These are phyloP conservation scores for Ettlia oleoabundans DNA, from an alignment of 139 green algal genomes.

Conservation along the genomic window DNA sequence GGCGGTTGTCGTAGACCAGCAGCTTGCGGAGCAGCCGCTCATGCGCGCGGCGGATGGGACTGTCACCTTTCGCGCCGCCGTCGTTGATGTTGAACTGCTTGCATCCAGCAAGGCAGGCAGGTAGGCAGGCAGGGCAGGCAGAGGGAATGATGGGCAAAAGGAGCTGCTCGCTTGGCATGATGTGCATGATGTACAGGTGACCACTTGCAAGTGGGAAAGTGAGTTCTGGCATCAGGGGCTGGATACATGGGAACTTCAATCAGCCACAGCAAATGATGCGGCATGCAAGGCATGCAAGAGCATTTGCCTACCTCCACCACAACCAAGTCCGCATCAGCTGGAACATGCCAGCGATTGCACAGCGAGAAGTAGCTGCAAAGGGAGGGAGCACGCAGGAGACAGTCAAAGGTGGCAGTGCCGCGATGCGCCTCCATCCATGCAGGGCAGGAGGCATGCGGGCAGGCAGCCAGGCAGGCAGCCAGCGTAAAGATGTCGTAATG, in stretches of 20 bases:
- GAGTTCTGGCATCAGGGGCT: too few species aligned
- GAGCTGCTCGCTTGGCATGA: too few species aligned
- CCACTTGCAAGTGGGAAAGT: too few species aligned
- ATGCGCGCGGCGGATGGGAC: not conserved
- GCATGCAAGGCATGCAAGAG: not conserved
- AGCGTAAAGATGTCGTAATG: too few species aligned
- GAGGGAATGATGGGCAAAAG: not conserved
- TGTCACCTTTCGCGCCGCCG: not conserved
- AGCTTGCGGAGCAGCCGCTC: constrained; percentile 8
- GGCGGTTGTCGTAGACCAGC: not conserved
- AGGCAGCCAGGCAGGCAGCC: too few species aligned
- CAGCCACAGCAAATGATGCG: not conserved
- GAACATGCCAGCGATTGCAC: not conserved
- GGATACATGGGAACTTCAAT: too few species aligned
- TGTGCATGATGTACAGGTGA: too few species aligned
- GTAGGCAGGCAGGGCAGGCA: not conserved
- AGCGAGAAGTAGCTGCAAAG: not conserved
- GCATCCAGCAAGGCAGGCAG: not conserved
- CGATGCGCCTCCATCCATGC: too few species aligned
- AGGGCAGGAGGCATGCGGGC: not conserved
- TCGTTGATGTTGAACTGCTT: constrained; percentile 11
- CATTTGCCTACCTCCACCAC: not conserved
- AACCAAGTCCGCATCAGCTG: not conserved
- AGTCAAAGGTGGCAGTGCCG: not conserved
- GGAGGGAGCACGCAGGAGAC: not conserved